A percentile compares a stretch with the other conserved stretches of the same genome.
Evolutionary conservation across 768 basidiomycete species (phyloP).

Genomic region (Neoboletus brunneissimus): DNA sequence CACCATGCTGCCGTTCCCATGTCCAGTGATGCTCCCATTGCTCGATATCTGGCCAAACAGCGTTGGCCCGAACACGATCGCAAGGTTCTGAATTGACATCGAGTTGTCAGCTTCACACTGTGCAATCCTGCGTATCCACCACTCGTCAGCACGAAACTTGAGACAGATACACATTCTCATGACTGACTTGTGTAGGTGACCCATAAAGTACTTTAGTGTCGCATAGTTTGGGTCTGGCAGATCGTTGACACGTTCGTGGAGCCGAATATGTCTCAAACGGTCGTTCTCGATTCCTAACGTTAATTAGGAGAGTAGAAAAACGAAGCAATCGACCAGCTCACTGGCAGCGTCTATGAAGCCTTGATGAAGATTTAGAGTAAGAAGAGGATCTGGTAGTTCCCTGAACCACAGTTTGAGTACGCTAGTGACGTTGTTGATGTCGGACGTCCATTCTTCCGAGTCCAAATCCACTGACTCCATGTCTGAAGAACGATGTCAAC

Average conservation of each 20-base stretch:
- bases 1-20: conserved; percentile 55
- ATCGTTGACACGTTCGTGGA: conserved; percentile 97
- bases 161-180: not conserved
- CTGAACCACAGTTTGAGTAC: conserved; percentile 95
- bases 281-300: conserved; percentile 85
- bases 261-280: conserved; percentile 87
- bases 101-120: conserved; percentile 76
- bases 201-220: conserved; percentile 92
- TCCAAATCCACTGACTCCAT: conserved; percentile 85
- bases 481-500: conserved; percentile 47
- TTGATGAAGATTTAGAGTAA: conserved; percentile 81
- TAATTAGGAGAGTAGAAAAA: not conserved
- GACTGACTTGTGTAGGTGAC: conserved; percentile 83
- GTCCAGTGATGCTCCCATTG: conserved; percentile 42
- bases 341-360: conserved; percentile 95
- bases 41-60: conserved; percentile 73
- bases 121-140: conserved; percentile 56
- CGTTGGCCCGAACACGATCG: conserved; percentile 98
- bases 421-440: conserved; percentile 96
- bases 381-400: conserved; percentile 90
- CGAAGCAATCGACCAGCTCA: conserved; percentile 40
- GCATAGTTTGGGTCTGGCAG: conserved; percentile 99
- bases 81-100: conserved; percentile 90
- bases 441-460: conserved; percentile 84
- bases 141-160: conserved; percentile 7